Conservation (phyloP, 176 grass and related monocot genomes). For the Triticum monococcum region DNA sequence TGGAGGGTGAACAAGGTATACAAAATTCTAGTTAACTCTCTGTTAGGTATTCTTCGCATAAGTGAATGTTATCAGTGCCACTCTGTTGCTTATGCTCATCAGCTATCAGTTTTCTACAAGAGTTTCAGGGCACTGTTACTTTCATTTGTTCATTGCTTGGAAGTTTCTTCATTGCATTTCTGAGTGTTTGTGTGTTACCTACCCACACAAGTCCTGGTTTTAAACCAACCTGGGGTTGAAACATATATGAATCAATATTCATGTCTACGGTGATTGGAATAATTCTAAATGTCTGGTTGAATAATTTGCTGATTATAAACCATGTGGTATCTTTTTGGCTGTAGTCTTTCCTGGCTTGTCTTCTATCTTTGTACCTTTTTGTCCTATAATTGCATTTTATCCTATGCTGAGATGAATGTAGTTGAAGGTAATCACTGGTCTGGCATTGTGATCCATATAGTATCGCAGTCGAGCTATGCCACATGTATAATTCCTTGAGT, state of each 20-base stretch:
- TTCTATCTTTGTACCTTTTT: not conserved
- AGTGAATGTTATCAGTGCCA: slow-evolving; percentile 13
- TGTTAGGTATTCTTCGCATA: slow-evolving; percentile 28
- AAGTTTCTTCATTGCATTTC: slow-evolving; percentile 25
- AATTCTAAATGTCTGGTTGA: not conserved
- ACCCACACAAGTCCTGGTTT: not conserved
- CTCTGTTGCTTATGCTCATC: not conserved
- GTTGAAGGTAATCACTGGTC: slow-evolving; percentile 5
- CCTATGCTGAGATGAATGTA: not conserved
- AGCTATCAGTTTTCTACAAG: not conserved
- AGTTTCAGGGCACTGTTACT: not conserved
- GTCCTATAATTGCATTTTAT: not conserved
- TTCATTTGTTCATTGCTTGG: not conserved
- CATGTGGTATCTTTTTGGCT: not conserved
- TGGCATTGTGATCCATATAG: not conserved
- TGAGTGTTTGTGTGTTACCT: not conserved
- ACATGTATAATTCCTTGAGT: slow-evolving; percentile 1
- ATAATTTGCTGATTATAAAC: not conserved
- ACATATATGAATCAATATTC: not conserved
- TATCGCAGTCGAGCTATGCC: not conserved
- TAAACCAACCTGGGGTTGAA: not conserved
- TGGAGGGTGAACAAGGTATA: slow-evolving; percentile 66
- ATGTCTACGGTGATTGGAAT: not conserved
- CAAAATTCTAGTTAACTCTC: not conserved
- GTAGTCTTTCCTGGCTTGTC: not conserved